These are phyloP conservation scores for Metschnikowia koreensis DNA, from an alignment of 805 yeast species.

Conservation along the genomic window DNA sequence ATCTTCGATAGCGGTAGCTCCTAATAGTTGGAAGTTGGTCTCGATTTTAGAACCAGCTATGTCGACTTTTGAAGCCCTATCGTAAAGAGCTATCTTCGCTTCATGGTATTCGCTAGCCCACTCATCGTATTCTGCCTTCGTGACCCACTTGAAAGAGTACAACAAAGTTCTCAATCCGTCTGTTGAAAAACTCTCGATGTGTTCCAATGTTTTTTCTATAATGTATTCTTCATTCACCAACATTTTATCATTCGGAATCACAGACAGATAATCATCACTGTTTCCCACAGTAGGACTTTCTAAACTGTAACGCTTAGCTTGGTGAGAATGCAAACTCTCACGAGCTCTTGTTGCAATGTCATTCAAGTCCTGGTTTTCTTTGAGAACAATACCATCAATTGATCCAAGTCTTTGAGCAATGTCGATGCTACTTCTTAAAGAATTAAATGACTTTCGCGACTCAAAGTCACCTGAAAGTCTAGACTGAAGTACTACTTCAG, in stretches of 20 bases:
- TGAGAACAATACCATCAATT: constrained; percentile 48
- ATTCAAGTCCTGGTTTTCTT: constrained; percentile 51
- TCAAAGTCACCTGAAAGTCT: constrained; percentile 40
- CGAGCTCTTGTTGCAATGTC: constrained; percentile 53
- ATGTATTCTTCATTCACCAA: constrained; percentile 72
- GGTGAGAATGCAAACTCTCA: constrained; percentile 59
- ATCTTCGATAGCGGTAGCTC: constrained; percentile 97
- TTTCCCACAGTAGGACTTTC: neutral
- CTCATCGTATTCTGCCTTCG: constrained; percentile 50
- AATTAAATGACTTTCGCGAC: constrained; percentile 30
- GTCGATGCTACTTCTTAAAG: constrained; percentile 28
- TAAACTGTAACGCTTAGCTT: constrained; percentile 51
- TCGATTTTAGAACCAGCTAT: constrained; percentile 73
- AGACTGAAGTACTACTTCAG: constrained; percentile 64
- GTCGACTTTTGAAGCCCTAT: constrained; percentile 68
- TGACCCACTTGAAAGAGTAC: constrained; percentile 76
- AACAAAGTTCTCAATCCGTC: constrained; percentile 91
- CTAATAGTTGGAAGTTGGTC: constrained; percentile 62
- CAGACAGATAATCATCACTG: neutral
- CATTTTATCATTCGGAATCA: constrained; percentile 49
- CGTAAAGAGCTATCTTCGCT: constrained; percentile 73
- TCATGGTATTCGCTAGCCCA: constrained; percentile 70
- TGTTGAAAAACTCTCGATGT: constrained; percentile 89
- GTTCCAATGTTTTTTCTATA: constrained; percentile 80
- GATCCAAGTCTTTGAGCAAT: constrained; percentile 32